Base-by-base conservation (phyloP, 169 alveolate genomes). In the Neospora caninum region DNA sequence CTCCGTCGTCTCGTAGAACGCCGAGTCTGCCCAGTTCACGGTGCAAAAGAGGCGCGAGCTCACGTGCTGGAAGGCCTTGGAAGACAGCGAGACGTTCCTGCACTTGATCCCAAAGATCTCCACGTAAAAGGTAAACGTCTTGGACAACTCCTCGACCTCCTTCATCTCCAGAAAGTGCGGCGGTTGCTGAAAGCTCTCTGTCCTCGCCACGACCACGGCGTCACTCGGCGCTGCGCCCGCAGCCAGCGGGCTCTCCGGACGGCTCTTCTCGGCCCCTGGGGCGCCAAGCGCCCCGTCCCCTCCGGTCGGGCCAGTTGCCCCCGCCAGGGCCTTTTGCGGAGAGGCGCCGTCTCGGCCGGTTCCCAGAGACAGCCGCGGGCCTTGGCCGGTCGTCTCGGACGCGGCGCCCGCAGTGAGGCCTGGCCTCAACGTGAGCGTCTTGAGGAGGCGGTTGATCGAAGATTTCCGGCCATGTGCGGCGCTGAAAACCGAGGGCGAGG, bases 81-180 rank as follows among this genome's bases (percentile, higher is more conserved):
- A 6, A 9, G 54, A 13, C 18, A 39, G 86, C 1, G 92, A 38
- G 39, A 91, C 27, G 70, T 82, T 82, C 39, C 88, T 34, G 67
- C 94, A 91, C 42, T 91, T 91, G 38, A 91, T 20, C 41, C 94
- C 94, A 22, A 31, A 91, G n/a, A 78, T 73, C 27, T 64, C 42
- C 41, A 91, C 86, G 64, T 41, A 91, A 36, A 91, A 91, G 29
- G 67, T 58, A 92, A 89, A 89, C 64, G 64, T 89, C 41, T 69
- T 34, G 20, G 93, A 89, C 73, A 89, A 18, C 54, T 88, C 92
- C 39, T 89, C 93, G 36, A 89, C 93, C 29, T 34, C 45, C 43
- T 89, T 34, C 88, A 58, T 58, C 73, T 31, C 93, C 53, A 89
- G 73, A 64, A 45, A 89, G 43, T 89, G 93, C 4, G 93, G 93